Evolutionary conservation across 1,284 basidiomycete species (phyloP).

Genomic region (Mycosarcoma maydis): DNA sequence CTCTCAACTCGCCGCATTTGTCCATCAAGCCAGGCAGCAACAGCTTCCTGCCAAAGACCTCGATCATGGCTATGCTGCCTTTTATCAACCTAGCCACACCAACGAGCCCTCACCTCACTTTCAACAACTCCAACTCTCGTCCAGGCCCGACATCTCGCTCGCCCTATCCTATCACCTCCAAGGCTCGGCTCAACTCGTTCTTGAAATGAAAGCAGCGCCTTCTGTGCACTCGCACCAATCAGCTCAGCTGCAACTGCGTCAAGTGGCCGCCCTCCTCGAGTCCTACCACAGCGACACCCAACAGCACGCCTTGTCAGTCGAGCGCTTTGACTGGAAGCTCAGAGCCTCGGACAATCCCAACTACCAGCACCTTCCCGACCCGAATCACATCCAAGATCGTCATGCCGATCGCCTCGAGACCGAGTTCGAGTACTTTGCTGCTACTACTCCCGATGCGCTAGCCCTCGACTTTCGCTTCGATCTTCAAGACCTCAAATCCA

Average conservation of each 20-base stretch:
- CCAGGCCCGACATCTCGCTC: constrained; percentile 28
- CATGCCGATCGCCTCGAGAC: constrained; percentile 42
- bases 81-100: constrained; percentile 6
- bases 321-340: constrained; percentile 40
- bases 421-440: constrained; percentile 56
- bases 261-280: constrained; percentile 41
- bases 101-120: constrained; percentile 6
- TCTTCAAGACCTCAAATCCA: constrained; percentile 20
- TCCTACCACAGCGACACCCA: constrained; percentile 27
- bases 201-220: constrained; percentile 40
- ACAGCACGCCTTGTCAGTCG: constrained; percentile 34
- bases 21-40: constrained; percentile 12
- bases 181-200: constrained; percentile 4
- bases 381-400: constrained; percentile 21
- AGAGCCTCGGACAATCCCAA: constrained; percentile 47
- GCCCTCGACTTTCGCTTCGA: constrained; percentile 60
- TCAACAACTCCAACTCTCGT: constrained; percentile 17
- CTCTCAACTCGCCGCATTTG: constrained; percentile 9
- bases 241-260: constrained; percentile 44
- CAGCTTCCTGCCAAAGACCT: not conserved
- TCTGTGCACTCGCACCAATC: constrained; percentile 47
- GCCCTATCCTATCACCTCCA: constrained; percentile 23
- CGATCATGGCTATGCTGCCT: constrained; percentile 39
- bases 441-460: constrained; percentile 28
- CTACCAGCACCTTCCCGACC: constrained; percentile 33